phyloP scores from a whole-genome alignment of 495 filamentous ascomycete species.

The Annulohypoxylon maeteangense region DNA sequence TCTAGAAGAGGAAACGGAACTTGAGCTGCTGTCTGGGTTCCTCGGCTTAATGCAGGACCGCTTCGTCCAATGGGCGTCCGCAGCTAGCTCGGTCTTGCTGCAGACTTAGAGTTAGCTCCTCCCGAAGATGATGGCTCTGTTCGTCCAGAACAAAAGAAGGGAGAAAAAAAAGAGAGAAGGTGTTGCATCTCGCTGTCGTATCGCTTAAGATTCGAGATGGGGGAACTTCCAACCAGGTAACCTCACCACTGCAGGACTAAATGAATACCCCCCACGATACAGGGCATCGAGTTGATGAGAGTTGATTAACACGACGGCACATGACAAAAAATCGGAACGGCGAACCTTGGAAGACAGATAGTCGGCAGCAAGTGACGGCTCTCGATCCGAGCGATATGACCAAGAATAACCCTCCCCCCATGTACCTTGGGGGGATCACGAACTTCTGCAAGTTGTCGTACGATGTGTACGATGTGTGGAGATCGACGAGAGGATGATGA shows the following conservation, averaged over 20 bases:
- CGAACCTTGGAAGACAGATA: conserved; percentile 33
- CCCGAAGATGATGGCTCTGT: conserved; percentile 23
- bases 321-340: conserved; percentile 35
- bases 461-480: conserved; percentile 80
- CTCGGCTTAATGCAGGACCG: conserved; percentile 45
- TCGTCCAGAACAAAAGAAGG: neutral
- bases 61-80: conserved; percentile 30
- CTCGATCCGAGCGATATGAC: conserved; percentile 32
- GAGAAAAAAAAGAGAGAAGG: conserved; percentile 1
- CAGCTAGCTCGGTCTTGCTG: conserved; percentile 16
- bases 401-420: conserved; percentile 38
- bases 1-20: conserved; percentile 43
- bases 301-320: conserved; percentile 42
- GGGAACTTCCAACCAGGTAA: conserved; percentile 33
- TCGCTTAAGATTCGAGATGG: conserved; percentile 37
- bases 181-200: conserved; percentile 41
- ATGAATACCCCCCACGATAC: conserved; percentile 40
- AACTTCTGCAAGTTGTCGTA: conserved; percentile 63
- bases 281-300: conserved; percentile 28
- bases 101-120: conserved; percentile 34
- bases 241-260: conserved; percentile 24
- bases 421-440: conserved; percentile 36
- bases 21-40: conserved; percentile 24
- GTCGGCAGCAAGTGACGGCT: conserved; percentile 35
- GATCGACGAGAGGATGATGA: conserved; percentile 58